These are phyloP conservation scores for Xanthoconium stramineum DNA, from an alignment of 768 basidiomycete genomes.

Conservation along the genomic window DNA sequence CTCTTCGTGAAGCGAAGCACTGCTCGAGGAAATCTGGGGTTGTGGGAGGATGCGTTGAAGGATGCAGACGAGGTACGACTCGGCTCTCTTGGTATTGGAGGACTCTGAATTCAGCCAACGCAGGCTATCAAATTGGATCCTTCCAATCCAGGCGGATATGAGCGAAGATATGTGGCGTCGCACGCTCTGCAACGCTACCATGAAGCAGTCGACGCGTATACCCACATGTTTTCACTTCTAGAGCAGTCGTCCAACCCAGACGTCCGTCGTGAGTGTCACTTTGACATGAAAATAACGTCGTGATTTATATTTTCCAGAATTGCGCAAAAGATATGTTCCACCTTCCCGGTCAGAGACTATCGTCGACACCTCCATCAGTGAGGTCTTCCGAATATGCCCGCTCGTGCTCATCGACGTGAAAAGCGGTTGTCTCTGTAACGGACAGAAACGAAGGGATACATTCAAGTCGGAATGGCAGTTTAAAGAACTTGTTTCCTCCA, in stretches of 20 bases:
- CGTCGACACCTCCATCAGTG: neutral
- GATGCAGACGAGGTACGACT: constrained; percentile 12
- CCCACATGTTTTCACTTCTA: neutral
- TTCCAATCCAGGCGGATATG: neutral
- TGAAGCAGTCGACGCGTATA: neutral
- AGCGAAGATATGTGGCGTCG: neutral
- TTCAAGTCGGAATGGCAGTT: constrained; percentile 2
- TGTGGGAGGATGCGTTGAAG: constrained; percentile 8
- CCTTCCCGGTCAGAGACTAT: too few species aligned
- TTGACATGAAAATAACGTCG: accelerated
- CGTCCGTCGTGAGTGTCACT: neutral
- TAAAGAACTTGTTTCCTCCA: constrained; percentile 7
- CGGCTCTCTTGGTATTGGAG: too few species aligned
- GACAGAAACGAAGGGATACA: neutral
- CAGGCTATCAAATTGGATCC: constrained; percentile 6
- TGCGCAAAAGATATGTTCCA: neutral
- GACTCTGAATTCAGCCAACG: accelerated
- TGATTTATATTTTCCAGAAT: neutral
- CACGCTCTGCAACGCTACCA: neutral
- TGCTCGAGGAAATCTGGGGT: neutral
- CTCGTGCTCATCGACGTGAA: neutral
- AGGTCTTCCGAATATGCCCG: neutral
- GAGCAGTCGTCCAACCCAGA: neutral
- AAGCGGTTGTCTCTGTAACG: neutral
- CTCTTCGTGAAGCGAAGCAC: constrained; percentile 11